Base-by-base conservation (phyloP, 495 filamentous ascomycete genomes). In the Barbatosphaeria neglecta region DNA sequence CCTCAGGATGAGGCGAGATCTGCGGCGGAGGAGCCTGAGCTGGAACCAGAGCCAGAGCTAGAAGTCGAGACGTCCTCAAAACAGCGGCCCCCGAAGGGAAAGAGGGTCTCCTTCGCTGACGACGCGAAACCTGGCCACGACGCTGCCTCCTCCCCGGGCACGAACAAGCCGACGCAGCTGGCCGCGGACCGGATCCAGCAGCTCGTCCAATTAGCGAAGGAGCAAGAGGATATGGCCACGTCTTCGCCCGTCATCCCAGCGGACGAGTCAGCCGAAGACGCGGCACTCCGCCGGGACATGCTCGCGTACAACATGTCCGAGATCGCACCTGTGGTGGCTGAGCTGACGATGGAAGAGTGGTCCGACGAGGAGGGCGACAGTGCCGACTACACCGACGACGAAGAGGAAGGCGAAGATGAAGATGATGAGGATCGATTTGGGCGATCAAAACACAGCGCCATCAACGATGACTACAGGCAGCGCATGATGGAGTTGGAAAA, bases 311-410 rank as follows among this genome's bases (percentile, higher is more conserved):
- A 82, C 40, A 77, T 92, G 61, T 69, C 64, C 19, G 89, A 95
- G 53, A 80, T 98, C 45, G 86, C 86, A 1, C 76, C 86, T 20
- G 84, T 98, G 2, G 90, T 98, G 6, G 90, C 90, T n/a, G 88
- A 96, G 65, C 70, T 98, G 25, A 77, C 92, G 46, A 58, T 98
- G 11, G 87, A 95, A 40, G 85, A 89, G 25, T 77, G 75, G 22
- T 66, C 70, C n/a, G 69, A 62, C 27, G 67, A 73, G n/a, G 75
- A 73, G 37, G 59, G 61, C 22, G 65, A 61, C 1, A 23, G 22
- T 19, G 50, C 53, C 24, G 72, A 81, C 16, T 65, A 78, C 22
- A 73, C 79, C 15, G 63, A 80, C 18, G 73, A 78, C 9, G 76
- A 84, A 25, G 61, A 73, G 16, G 69, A 76, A 5, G n/a, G n/a